Conservation (phyloP, 345 rosid species). For the Bruguiera gymnorhiza region DNA sequence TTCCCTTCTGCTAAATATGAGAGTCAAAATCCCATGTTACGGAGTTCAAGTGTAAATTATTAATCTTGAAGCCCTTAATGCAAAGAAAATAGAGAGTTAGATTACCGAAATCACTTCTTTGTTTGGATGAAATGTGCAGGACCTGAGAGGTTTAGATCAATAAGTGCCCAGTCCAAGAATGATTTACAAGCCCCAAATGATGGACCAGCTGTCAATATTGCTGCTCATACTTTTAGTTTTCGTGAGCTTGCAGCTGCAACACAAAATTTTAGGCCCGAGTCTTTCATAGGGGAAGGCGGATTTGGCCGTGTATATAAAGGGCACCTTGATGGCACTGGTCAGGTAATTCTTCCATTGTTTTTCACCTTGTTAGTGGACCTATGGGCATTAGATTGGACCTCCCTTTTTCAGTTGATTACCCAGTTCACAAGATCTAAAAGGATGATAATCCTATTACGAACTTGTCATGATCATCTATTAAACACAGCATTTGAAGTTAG, state of each 20-base stretch:
- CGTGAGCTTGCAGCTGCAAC: slow-evolving; percentile 93
- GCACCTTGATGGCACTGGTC: slow-evolving; percentile 79
- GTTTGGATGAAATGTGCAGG: slow-evolving; percentile 49
- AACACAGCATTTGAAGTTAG: slow-evolving; percentile 1
- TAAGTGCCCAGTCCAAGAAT: slow-evolving; percentile 58
- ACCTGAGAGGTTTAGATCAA: slow-evolving; percentile 65
- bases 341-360: slow-evolving; percentile 46
- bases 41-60: neutral
- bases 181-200: slow-evolving; percentile 58
- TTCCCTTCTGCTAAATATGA: slow-evolving; percentile 1
- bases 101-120: slow-evolving; percentile 9
- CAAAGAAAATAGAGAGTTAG: neutral
- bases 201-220: slow-evolving; percentile 54
- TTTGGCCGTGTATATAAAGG: slow-evolving; percentile 97
- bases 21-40: neutral
- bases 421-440: neutral
- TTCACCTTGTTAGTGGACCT: neutral
- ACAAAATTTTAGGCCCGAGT: slow-evolving; percentile 81
- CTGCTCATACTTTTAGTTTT: slow-evolving; percentile 87
- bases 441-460: slow-evolving; percentile 8
- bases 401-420: slow-evolving; percentile 7
- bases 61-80: neutral
- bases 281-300: slow-evolving; percentile 96
- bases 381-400: neutral
- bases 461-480: neutral